phyloP scores from a whole-genome alignment of 2,329 filamentous ascomycete genomes.

The Drechmeria coniospora region DNA sequence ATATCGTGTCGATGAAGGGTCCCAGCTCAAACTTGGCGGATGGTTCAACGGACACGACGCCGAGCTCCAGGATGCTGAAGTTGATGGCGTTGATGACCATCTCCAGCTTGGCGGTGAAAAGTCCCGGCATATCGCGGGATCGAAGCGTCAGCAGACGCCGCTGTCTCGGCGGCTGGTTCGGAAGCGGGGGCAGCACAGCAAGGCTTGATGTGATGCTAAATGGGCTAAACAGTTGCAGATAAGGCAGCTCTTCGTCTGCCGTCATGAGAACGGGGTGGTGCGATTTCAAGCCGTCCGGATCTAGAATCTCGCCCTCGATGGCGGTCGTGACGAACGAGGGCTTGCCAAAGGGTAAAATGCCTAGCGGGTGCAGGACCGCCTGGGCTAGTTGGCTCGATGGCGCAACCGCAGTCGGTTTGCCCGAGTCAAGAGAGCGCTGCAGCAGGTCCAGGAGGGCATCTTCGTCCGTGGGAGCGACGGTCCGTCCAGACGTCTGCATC shows the following conservation, averaged over 20 bases:
- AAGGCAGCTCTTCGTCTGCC: slow-evolving; percentile 49
- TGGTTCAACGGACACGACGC: slow-evolving; percentile 39
- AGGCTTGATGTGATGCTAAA: slow-evolving; percentile 44
- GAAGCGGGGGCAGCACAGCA: slow-evolving; percentile 23
- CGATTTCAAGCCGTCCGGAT: slow-evolving; percentile 32
- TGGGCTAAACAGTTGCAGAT: slow-evolving; percentile 55
- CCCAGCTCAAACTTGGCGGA: slow-evolving; percentile 43
- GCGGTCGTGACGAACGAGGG: slow-evolving; percentile 12
- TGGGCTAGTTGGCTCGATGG: slow-evolving; percentile 25
- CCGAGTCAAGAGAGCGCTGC: slow-evolving; percentile 21
- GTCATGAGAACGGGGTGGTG: slow-evolving; percentile 51
- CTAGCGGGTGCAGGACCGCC: slow-evolving; percentile 33
- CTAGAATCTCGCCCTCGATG: slow-evolving; percentile 11
- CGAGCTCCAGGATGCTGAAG: slow-evolving; percentile 34
- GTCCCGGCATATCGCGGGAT: slow-evolving; percentile 23
- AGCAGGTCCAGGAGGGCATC: slow-evolving; percentile 25
- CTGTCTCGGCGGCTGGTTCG: slow-evolving; percentile 26
- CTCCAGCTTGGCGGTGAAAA: slow-evolving; percentile 42
- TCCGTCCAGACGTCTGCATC: slow-evolving; percentile 23
- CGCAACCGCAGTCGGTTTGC: too few relatives aligned
- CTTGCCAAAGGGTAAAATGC: slow-evolving; percentile 35
- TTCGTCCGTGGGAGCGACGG: slow-evolving; percentile 17
- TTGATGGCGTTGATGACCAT: slow-evolving; percentile 42
- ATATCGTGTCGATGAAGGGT: slow-evolving; percentile 31
- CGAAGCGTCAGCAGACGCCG: slow-evolving; percentile 39